phyloP scores from a whole-genome alignment of 2,329 filamentous ascomycete species.

The Metarhizium album region DNA sequence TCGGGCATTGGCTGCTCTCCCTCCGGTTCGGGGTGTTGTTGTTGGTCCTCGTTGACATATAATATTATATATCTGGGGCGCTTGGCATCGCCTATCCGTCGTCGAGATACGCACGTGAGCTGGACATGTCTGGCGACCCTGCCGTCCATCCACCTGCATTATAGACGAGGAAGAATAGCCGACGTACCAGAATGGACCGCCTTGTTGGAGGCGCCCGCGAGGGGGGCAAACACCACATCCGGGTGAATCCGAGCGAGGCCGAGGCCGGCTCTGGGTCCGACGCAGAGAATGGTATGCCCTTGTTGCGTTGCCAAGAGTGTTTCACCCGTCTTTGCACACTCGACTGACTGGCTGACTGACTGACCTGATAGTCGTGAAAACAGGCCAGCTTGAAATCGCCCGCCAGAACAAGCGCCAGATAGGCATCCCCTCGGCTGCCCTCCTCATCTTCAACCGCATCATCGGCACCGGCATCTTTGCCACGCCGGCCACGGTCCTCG shows the following conservation, averaged over 20 bases:
- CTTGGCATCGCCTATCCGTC: too few relatives aligned
- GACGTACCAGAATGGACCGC: not conserved
- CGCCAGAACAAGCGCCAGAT: slow-evolving; percentile 43
- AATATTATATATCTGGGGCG: too few relatives aligned
- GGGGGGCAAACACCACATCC: slow-evolving; percentile 6
- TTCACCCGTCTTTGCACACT: not conserved
- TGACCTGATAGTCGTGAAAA: not conserved
- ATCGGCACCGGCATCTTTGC: slow-evolving; percentile 59
- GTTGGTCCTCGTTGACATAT: too few relatives aligned
- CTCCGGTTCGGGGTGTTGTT: too few relatives aligned
- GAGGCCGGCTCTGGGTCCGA: slow-evolving; percentile 6
- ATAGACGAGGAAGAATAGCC: not conserved
- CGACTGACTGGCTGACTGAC: not conserved
- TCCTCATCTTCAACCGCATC: slow-evolving; percentile 55
- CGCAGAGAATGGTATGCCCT: slow-evolving; percentile 7
- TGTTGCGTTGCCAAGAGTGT: not conserved
- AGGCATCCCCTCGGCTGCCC: slow-evolving; percentile 41
- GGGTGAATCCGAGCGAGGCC: slow-evolving; percentile 4
- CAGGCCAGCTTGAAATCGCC: slow-evolving; percentile 26
- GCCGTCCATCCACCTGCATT: not conserved
- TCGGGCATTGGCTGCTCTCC: too few relatives aligned
- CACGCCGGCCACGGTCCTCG: slow-evolving; percentile 47
- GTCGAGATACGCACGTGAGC: too few relatives aligned
- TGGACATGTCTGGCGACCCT: not conserved
- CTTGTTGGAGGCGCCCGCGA: not conserved